phyloP scores from a whole-genome alignment of 129 eudicot genomes.

The Logfia minima region DNA sequence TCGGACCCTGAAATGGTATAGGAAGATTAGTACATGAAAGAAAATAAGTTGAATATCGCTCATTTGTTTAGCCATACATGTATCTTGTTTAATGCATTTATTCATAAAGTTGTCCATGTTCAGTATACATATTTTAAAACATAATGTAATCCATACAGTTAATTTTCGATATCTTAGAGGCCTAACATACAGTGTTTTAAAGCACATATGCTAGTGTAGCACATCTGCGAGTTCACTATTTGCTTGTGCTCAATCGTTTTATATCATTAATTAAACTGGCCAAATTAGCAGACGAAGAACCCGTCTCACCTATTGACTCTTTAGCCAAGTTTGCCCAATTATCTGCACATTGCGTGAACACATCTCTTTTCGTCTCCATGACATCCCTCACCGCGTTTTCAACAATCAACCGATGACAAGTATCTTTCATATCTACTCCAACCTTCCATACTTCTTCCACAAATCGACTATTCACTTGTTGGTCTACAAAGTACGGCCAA shows the following conservation, averaged over 20 bases:
- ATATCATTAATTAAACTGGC: conserved; percentile 7
- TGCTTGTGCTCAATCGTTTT: neutral
- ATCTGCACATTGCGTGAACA: conserved; percentile 10
- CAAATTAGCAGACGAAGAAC: conserved; percentile 3
- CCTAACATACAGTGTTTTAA: too few species aligned
- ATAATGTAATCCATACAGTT: neutral
- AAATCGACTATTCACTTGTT: conserved; percentile 30
- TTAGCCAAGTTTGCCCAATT: neutral
- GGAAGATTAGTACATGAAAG: too few species aligned
- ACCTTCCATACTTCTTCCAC: conserved; percentile 28
- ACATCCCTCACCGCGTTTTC: conserved; percentile 24
- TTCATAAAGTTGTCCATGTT: too few species aligned
- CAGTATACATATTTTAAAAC: too few species aligned
- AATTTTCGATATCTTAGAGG: neutral
- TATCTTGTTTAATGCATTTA: too few species aligned
- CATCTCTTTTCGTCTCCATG: conserved; percentile 8
- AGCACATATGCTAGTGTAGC: neutral
- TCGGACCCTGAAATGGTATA: too few species aligned
- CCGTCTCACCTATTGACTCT: neutral
- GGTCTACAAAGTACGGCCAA: conserved; percentile 24
- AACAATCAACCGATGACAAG: conserved; percentile 22
- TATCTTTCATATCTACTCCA: conserved; percentile 29
- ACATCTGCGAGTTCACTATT: neutral
- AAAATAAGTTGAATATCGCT: too few species aligned
- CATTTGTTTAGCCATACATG: too few species aligned